These are phyloP conservation scores for Eucalyptus curtisii DNA, from an alignment of 345 rosid species.

Conservation along the genomic window DNA sequence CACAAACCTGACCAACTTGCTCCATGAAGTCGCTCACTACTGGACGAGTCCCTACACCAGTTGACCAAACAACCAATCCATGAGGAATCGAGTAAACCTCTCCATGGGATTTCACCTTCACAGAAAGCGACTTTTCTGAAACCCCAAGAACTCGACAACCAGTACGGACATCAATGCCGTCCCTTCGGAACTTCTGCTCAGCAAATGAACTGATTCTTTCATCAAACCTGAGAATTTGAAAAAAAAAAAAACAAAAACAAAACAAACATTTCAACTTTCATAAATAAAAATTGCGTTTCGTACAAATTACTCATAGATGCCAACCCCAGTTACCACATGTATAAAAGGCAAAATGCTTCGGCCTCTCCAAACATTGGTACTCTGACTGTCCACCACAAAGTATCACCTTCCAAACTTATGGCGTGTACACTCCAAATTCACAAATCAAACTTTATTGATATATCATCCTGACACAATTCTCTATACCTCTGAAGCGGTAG, in stretches of 20 bases:
- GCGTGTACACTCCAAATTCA: background rate
- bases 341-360: background rate
- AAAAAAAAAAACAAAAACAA: background rate
- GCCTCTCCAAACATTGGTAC: background rate
- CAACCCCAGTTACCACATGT: background rate
- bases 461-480: background rate
- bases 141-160: constrained; percentile 77
- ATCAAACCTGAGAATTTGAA: constrained; percentile 48
- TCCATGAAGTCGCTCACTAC: constrained; percentile 73
- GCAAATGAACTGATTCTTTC: constrained; percentile 89
- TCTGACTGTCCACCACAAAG: background rate
- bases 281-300: background rate
- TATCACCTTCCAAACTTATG: background rate
- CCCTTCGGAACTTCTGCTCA: constrained; percentile 67
- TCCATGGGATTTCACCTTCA: constrained; percentile 59
- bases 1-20: constrained; percentile 76
- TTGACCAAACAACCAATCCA: constrained; percentile 92
- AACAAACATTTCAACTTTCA: background rate
- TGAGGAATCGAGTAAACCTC: constrained; percentile 50
- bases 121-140: constrained; percentile 55
- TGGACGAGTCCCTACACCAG: constrained; percentile 83
- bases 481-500: background rate
- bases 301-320: background rate
- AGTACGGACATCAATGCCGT: constrained; percentile 72
- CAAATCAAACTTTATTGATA: background rate